Evolutionary conservation across 2,329 filamentous ascomycete genomes (phyloP).

Genomic region (Xylariaceae sp.): DNA sequence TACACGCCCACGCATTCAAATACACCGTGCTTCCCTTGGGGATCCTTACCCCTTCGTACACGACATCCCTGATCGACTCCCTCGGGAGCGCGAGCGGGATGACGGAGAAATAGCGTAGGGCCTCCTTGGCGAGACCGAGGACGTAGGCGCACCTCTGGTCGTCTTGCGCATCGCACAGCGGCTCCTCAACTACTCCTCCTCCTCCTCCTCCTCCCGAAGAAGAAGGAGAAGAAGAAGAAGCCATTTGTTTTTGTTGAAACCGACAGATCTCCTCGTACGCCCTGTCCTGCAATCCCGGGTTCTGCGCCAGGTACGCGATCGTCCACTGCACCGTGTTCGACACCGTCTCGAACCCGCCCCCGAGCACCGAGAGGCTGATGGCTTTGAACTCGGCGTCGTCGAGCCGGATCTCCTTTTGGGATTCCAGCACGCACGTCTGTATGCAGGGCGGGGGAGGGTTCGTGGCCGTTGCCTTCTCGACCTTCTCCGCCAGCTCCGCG

Average conservation of each 20-base stretch:
- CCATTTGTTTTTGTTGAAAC: no score
- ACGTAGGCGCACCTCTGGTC: constrained; percentile 73
- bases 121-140: constrained; percentile 72
- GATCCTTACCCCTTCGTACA: constrained; percentile 60
- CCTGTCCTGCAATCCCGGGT: constrained; percentile 63
- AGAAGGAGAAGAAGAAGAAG: no score
- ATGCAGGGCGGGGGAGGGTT: constrained; percentile 35
- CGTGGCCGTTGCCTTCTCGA: constrained; percentile 35
- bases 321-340: constrained; percentile 76
- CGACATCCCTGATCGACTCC: constrained; percentile 65
- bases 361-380: constrained; percentile 78
- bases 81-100: constrained; percentile 74
- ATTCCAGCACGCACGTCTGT: constrained; percentile 33
- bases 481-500: constrained; percentile 43
- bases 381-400: constrained; percentile 64
- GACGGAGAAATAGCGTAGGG: constrained; percentile 72
- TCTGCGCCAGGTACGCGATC: constrained; percentile 64
- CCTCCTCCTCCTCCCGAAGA: no score
- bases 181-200: no score
- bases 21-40: constrained; percentile 75
- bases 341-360: constrained; percentile 75
- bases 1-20: constrained; percentile 45
- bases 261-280: constrained; percentile 60
- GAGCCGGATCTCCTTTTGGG: constrained; percentile 39
- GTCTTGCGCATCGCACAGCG: constrained; percentile 57